Percentiles rank a stretch among this genome's conserved stretches.
Evolutionary conservation across 306 rosid genomes (phyloP).

Genomic region (Vigna trinervia): DNA sequence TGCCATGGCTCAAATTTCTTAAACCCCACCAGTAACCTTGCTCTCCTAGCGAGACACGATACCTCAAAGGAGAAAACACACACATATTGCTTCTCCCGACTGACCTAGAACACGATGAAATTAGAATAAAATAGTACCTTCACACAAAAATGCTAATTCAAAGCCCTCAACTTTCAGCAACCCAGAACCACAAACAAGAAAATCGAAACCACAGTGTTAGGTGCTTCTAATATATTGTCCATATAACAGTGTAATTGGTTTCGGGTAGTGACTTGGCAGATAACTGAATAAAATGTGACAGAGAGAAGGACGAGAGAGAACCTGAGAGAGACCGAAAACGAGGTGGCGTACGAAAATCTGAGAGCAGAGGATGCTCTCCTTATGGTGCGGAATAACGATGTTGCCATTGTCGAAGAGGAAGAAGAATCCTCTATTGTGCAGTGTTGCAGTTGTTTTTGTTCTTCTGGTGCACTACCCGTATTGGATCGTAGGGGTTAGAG

Average conservation of each 20-base stretch:
- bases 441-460: neutral
- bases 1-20: constrained; percentile 75
- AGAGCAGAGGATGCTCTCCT: constrained; percentile 59
- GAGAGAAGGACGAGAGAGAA: constrained; percentile 35
- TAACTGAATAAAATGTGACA: neutral
- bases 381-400: constrained; percentile 52
- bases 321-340: constrained; percentile 54
- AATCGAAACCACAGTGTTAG: constrained; percentile 11
- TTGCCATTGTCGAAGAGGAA: constrained; percentile 59
- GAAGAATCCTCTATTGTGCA: neutral
- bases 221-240: neutral
- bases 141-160: constrained; percentile 24
- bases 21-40: constrained; percentile 50
- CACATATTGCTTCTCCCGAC: constrained; percentile 47
- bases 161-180: constrained; percentile 36
- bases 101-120: constrained; percentile 58
- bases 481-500: constrained; percentile 45
- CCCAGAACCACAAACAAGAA: constrained; percentile 31
- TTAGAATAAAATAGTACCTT: constrained; percentile 20
- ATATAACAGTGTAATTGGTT: neutral
- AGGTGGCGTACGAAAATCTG: constrained; percentile 44
- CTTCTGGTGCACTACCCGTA: constrained; percentile 43
- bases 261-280: neutral
- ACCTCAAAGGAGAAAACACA: constrained; percentile 39
- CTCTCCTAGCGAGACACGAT: constrained; percentile 35